Evolutionary conservation across 2,329 filamentous ascomycete genomes (phyloP), one percentile per base, ranked within the genome.

Genomic region (Aspergillus melleus): DNA sequence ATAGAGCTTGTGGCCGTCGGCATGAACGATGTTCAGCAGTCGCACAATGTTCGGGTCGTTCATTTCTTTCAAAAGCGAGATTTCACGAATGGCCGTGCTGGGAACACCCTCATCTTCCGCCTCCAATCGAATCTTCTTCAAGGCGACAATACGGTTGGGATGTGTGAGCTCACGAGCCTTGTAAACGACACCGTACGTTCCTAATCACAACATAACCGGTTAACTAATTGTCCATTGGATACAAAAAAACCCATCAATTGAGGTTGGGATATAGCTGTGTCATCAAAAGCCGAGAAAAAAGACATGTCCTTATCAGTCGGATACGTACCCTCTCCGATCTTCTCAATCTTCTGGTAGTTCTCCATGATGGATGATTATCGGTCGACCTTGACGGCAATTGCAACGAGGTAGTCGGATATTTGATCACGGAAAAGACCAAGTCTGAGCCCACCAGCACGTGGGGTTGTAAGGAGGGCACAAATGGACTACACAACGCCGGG

Each of bases 281-380:
- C 14, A 42, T n/a, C 36, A n/a, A 12, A 49, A 16, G 5, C 44
- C 44, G 26, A 26, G 22, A 11, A 30, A 29, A 19, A 52, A 49
- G 9, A 54, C 49, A 49, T 46, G 46, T n/a, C 39, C 36, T 14
- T 22, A 50, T 52, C 16, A 14, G 29, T 54, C 42, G 51, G 49
- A 42, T 54, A 76, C 85, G 70, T 80, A 95, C 92, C 92, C 86
- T 96, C 92, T 78, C 92, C 92, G 72, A 96, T 92, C 84, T 96
- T 96, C 82, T 96, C 92, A 72, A 96, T 86, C 81, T 96, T 96
- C 80, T 96, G 91, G 78, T 96, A 96, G 80, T 96, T 96, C 79
- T 96, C 92, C 92, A 96, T 96, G 67, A 36, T 53, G 22, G 49
- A 46, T 16, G 24, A 39, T 52, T 50, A 50, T 14, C 16, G 14